phyloP scores from a whole-genome alignment of 1,284 basidiomycete species.

The Neotropicomus parvogracilis region DNA sequence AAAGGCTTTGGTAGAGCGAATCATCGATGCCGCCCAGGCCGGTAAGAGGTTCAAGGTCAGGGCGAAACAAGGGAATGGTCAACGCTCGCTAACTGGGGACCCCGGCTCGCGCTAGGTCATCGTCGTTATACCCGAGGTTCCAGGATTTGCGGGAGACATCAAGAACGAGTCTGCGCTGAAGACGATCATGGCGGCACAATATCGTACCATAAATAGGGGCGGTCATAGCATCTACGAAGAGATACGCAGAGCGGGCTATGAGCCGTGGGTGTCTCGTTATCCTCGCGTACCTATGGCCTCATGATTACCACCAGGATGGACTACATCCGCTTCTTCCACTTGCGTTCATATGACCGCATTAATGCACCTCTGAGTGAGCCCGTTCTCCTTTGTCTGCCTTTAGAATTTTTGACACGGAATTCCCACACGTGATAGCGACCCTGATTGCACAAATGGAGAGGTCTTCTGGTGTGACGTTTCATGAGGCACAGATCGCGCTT shows the following conservation, averaged over 20 bases:
- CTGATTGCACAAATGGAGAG: constrained; percentile 71
- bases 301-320: constrained; percentile 48
- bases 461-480: constrained; percentile 75
- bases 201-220: constrained; percentile 84
- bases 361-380: constrained; percentile 68
- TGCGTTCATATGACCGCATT: constrained; percentile 88
- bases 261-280: constrained; percentile 59
- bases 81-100: constrained; percentile 7
- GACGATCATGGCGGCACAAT: constrained; percentile 81
- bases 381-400: neutral
- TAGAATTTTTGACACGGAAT: constrained; percentile 2
- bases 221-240: constrained; percentile 83
- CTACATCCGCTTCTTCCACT: constrained; percentile 86
- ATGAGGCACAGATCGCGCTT: constrained; percentile 82
- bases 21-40: constrained; percentile 70
- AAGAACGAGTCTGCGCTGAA: constrained; percentile 68
- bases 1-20: constrained; percentile 76
- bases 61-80: neutral
- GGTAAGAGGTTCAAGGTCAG: constrained; percentile 76
- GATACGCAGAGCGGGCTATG: constrained; percentile 73
- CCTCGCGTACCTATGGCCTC: neutral
- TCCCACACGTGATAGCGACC: constrained; percentile 36
- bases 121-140: constrained; percentile 79
- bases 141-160: constrained; percentile 81
- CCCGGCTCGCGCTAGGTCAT: constrained; percentile 49